These are phyloP conservation scores for Arthroderma sp. DNA, from an alignment of 2,329 filamentous ascomycete species.

Conservation along the genomic window DNA sequence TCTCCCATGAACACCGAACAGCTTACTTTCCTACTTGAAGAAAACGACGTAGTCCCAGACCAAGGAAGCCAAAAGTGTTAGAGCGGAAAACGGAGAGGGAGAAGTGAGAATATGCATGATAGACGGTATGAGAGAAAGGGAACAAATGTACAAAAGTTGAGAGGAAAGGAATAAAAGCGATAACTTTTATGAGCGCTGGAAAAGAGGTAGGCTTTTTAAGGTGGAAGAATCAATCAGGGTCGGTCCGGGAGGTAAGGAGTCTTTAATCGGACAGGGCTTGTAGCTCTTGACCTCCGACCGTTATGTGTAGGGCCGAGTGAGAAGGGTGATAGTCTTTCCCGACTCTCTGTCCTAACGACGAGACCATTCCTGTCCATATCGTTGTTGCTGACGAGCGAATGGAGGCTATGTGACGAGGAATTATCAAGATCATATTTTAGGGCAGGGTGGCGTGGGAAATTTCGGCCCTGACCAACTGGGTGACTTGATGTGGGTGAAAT, in stretches of 20 bases:
- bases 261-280: constrained; percentile 33
- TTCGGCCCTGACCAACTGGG: constrained; percentile 21
- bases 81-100: no score
- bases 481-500: constrained; percentile 45
- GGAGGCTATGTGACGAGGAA: constrained; percentile 25
- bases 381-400: constrained; percentile 13
- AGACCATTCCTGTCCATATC: constrained; percentile 55
- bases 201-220: neutral
- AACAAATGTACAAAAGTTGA: no score
- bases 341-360: constrained; percentile 69
- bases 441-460: constrained; percentile 17
- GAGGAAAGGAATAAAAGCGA: no score
- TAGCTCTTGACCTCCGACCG: constrained; percentile 30
- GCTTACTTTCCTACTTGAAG: no score
- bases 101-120: no score
- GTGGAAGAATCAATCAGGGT: no score
- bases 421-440: constrained; percentile 29
- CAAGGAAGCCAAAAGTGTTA: no score
- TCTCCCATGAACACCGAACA: no score
- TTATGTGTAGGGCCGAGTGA: constrained; percentile 37
- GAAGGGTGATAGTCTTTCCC: constrained; percentile 56
- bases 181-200: no score
- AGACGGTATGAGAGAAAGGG: no score
- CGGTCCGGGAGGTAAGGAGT: neutral
- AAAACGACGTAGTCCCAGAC: no score